Base-by-base conservation (phyloP, 345 rosid species). In the Toxicodendron radicans region DNA sequence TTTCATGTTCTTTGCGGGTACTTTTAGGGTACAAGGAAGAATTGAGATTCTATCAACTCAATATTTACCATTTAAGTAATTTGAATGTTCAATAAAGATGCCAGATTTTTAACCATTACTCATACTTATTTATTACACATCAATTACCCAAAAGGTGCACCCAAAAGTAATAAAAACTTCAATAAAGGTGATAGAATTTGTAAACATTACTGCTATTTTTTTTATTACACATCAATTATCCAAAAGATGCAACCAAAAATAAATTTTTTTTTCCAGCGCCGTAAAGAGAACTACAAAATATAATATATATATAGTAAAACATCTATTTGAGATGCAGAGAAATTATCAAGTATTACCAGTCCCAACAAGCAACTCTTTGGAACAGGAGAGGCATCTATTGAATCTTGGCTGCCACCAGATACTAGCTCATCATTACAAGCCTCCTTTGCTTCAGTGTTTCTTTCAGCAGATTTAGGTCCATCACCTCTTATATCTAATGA, bases 331-430 rank as follows among this genome's bases (percentile, higher is more conserved):
- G 11, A n/a, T 30, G 10, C 16, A 33, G 75, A 69, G 58, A 20
- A 56, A 60, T 75, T 68, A 59, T 46, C 61, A 51, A 73, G 57
- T 66, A 85, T 87, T 89, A 93, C 99, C 99, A 85, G 78, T 76
- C 81, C 91, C 82, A 95, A 82, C 85, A 95, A 79, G 85, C 91
- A 90, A 78, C 77, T 87, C 67, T 68, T 73, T 3, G 82, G 77
- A 67, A 30, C 75, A 75, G 78, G 38, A 62, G 83, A 80, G 69
- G 80, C 76, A 80, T 79, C 80, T 71, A 66, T 80, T 65, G 81
- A 68, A 73, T 54, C 79, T 68, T 64, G 67, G 46, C 76, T 66
- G 45, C 79, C 79, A 79, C 70, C 84, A 7, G 86, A 71, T 65
- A 53, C 27, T 35, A 33, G 67, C 64, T 80, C 81, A 76, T 73